Base-by-base conservation (phyloP, 164 flowering plant genomes). In the Amborella trichopoda region DNA sequence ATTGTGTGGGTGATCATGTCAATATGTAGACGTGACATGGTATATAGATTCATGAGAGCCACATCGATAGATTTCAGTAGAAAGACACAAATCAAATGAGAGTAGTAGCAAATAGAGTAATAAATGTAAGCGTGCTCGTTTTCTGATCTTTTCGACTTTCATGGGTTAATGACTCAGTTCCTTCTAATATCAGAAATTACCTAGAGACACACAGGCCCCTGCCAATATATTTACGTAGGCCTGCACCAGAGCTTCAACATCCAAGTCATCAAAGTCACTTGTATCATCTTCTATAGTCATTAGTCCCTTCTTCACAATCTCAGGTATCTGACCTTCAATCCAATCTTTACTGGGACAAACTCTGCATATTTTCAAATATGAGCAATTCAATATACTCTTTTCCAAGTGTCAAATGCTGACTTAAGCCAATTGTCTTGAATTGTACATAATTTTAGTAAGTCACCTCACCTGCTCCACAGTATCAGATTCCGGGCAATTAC, bases 401-500 rank as follows among this genome's bases (percentile, higher is more conserved):
- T n/a, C n/a, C n/a, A n/a, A n/a, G n/a, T n/a, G n/a, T n/a, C n/a
- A n/a, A n/a, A n/a, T n/a, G n/a, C n/a, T n/a, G n/a, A n/a, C 39
- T 48, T 24, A 3, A 12, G 37, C 21, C 2, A 28, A 17, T 40
- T 45, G 51, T 28, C 48, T 33, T 27, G 40, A 37, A 37, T 1
- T 14, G 1, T 37, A 16, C n/a, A 37, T 37, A 13, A 37, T 14
- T 14, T 6, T 6, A 14, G 5, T 6, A 37, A 37, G 4, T 14
- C 5, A 37, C 5, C 40, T 24, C 70, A 87, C 99, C 95, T 84
- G 73, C 71, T 80, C 96, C 99, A 91, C 86, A 84, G 70, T 58
- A 91, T 84, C 74, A 91, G 28, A 68, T 87, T 91, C 47, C 78
- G 78, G 44, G 99, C 95, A 71, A 91, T 78, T 50, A 87, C 86